Base-by-base conservation (phyloP, 2,329 filamentous ascomycete genomes). In the Periconia macrospinosa region DNA sequence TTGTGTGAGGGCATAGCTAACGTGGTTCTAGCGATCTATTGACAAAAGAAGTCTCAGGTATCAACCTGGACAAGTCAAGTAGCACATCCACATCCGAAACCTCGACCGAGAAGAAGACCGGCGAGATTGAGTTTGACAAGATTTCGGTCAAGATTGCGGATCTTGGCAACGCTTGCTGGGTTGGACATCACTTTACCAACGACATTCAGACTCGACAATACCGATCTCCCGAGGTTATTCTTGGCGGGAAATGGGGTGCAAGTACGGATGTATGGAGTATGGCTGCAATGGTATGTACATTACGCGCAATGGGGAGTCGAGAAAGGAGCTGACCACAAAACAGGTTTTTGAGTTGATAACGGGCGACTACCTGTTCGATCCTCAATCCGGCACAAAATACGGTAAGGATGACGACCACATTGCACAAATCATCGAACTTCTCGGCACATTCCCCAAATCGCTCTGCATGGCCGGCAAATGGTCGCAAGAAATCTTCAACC, bases 231-330 rank as follows among this genome's bases (percentile, higher is more conserved):
- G 94, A 99, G 76, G 94, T 99, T 52, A 97, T 99, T 56, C 80
- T 99, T 18, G 94, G 94, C 40, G 86, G 92, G 2, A 97, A 97
- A 79, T 99, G 94, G 94, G 94, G 94, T 62, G 94, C 94, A n/a
- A 97, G 93, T 72, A 97, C 94, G 1, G 94, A 99, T 76, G 90
- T 97, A 8, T 99, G 94, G 94, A 97, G 93, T 77, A 99, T 99
- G 94, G 92, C 94, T 54, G 90, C 90, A 63, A 99, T 99, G 94
- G 94, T 97, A 82, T 67, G 86, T 70, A 35, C 9, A 11, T 23
- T 17, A 7, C n/a, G 13, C 15, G 47, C 18, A 23, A 19, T 9
- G 14, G 30, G 2, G 33, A n/a, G 11, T 13, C 9, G 9, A 43
- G 30, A 23, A 45, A n/a, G 41, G 33, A 6, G 42, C 60, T 70